Base-by-base conservation (phyloP, 2,329 filamentous ascomycete species). In the Acarospora socialis region DNA sequence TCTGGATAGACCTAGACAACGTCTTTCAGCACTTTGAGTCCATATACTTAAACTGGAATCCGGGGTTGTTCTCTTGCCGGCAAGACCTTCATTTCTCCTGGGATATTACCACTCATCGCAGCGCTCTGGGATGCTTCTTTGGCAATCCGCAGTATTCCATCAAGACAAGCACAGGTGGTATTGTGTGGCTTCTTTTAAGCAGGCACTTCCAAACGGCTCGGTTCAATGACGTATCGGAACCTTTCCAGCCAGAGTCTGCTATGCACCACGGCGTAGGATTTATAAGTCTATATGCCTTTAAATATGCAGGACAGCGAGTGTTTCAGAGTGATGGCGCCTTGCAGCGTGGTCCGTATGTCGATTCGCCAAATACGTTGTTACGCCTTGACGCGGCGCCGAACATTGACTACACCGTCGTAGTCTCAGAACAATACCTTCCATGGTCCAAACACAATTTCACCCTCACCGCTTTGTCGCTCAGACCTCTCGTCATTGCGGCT, bases 11-110 rank as follows among this genome's bases (percentile, higher is more conserved):
- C 15, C 73, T 90, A 17, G 81, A 92, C 44, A 81, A 84, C 42
- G 74, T 94, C 3, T 70, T 82, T 21, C 84, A 93, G 47, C 77
- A 93, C 49, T 98, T 94, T 41, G 84, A 95, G 51, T 92, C 86
- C 12, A 72, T 98, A 43, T 98, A 95, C 53, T 65, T 98, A 33
- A 98, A 95, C 56, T 98, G 90, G 90, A 94, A 93, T 43, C 86
- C 90, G 0, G 68, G 70, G 1, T 62, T 93, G 1, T 98, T 98
- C 55, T 62, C 63, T 2, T 61, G 80, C 49, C 75, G 86, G 6
- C 77, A 93, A 52, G 86, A 98, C 46, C 73, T 86, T 34, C 90
- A 98, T 55, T 92, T 95, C 48, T 66, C 67, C 2, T 98, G 90
- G 90, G 66, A 77, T 37, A 51, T 77, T n/a, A 53, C 58, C n/a